These are phyloP conservation scores for Penicillium thymicola DNA, from an alignment of 2,329 filamentous ascomycete genomes.

Conservation along the genomic window DNA sequence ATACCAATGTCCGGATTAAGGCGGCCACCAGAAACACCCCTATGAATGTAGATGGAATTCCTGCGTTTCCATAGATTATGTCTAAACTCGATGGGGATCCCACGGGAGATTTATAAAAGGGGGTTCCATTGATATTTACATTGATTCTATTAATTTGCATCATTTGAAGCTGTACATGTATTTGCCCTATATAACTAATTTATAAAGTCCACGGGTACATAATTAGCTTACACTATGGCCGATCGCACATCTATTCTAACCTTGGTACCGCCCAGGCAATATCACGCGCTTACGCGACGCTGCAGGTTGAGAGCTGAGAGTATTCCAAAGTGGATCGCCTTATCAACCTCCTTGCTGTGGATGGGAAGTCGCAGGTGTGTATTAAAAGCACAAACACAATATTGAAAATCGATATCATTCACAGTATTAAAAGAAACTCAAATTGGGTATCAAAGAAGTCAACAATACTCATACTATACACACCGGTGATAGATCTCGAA, in stretches of 20 bases:
- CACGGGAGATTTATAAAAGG: neutral
- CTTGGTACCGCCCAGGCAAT: too few relatives aligned
- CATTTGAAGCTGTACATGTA: too few relatives aligned
- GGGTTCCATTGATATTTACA: neutral
- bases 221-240: neutral
- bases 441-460: constrained; percentile 18
- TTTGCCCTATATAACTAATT: neutral
- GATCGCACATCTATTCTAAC: neutral
- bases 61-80: neutral
- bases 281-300: neutral
- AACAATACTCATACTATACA: constrained; percentile 10
- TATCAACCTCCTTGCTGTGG: neutral
- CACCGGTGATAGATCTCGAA: constrained; percentile 11
- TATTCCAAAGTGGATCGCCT: neutral
- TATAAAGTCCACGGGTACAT: too few relatives aligned
- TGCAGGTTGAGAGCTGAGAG: neutral
- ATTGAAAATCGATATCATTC: neutral
- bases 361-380: neutral
- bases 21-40: too few relatives aligned
- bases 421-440: neutral
- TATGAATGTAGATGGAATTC: neutral
- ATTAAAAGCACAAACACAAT: neutral
- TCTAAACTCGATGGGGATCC: neutral
- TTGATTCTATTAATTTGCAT: neutral
- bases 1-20: too few relatives aligned